Evolutionary conservation across 805 yeast species (phyloP).

Genomic region (Kuraishia cidri): DNA sequence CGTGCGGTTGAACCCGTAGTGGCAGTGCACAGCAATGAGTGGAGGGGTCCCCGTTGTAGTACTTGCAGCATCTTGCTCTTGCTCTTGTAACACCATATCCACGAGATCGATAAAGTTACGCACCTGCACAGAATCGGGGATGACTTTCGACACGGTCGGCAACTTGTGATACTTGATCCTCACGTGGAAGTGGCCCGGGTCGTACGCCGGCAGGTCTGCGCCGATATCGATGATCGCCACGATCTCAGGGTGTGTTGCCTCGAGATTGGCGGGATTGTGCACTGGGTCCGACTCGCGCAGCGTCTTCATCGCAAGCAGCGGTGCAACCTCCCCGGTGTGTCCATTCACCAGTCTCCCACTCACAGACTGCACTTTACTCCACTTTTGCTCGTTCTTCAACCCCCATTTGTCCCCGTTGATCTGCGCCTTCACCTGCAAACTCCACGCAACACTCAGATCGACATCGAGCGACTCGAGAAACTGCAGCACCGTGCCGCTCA

Average conservation of each 20-base stretch:
- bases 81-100: constrained; percentile 27
- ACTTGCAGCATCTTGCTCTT: constrained; percentile 4
- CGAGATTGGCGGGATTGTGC: constrained; percentile 54
- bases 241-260: constrained; percentile 38
- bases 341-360: constrained; percentile 30
- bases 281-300: constrained; percentile 50
- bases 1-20: constrained; percentile 74
- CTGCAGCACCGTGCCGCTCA: constrained; percentile 52
- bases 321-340: constrained; percentile 24
- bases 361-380: constrained; percentile 49
- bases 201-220: constrained; percentile 62
- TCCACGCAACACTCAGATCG: constrained; percentile 65
- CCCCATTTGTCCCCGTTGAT: constrained; percentile 73
- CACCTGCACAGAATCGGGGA: constrained; percentile 56
- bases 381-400: constrained; percentile 63
- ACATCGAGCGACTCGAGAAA: constrained; percentile 39
- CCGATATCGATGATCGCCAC: constrained; percentile 63
- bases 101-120: constrained; percentile 44
- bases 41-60: constrained; percentile 4
- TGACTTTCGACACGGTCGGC: constrained; percentile 72
- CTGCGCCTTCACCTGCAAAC: constrained; percentile 50
- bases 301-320: constrained; percentile 67
- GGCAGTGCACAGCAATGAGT: constrained; percentile 64
- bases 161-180: constrained; percentile 56
- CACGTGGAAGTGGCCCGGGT: constrained; percentile 44